Evolutionary conservation across 2,329 filamentous ascomycete species (phyloP), one percentile per base, ranked within the genome.

Genomic region (Botrytis elliptica): DNA sequence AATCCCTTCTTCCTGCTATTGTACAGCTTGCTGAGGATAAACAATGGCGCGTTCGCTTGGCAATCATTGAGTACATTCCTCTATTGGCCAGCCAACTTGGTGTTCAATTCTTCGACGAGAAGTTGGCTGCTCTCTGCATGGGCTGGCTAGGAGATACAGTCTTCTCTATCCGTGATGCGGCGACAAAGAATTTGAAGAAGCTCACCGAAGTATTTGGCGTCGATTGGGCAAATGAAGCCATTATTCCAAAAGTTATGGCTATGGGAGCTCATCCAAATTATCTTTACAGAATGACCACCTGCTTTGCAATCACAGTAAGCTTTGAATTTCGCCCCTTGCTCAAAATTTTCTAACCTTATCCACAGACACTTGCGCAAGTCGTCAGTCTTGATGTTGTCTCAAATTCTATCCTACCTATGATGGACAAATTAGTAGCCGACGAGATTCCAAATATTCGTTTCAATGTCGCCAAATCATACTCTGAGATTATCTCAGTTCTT

Each of bases 241-340:
- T 99, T 81, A 97, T 99, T 79, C 96, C 96, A 75, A 98, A 98
- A 86, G 96, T 99, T 77, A 96, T 97, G 88, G 93, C 93, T 55
- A 98, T 99, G 96, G 96, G 96, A 75, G 93, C 94, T 81, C 96
- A 99, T 83, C 94, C 95, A 75, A 99, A 99, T 86, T 99, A 99
- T 83, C 91, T 99, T 71, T 99, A 99, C 88, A 90, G 96, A 82
- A 99, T 99, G 96, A 99, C 96, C 16, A 99, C 96, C n/a, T 98
- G 95, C 85, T 99, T 99, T 83, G 96, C 96, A 76, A 97, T 99
- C 78, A 95, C 94, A 79, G 96, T 99, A 88, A 87, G 93, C 88
- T 16, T n/a, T 55, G 42, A 9, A 66, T 25, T 38, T 49, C 38
- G 6, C 7, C 12, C 60, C 36, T n/a, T 66, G 62, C 49, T n/a